phyloP scores from a whole-genome alignment of 2,329 filamentous ascomycete species.

The Penicillium sp. region DNA sequence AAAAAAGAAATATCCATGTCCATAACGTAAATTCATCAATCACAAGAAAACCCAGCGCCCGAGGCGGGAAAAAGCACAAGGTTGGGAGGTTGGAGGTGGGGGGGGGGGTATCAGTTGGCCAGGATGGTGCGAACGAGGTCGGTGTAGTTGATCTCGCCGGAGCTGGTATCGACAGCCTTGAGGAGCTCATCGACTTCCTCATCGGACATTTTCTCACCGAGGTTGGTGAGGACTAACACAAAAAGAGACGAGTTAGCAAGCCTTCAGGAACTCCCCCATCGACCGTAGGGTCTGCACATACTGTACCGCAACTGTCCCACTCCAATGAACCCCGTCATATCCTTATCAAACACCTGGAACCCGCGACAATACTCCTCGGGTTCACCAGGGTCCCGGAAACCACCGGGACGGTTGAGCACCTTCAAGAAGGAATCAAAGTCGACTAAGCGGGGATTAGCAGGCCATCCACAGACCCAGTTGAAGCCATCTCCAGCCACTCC shows the following conservation, averaged over 20 bases:
- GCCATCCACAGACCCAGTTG: not conserved
- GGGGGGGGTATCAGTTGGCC: slow-evolving; percentile 62
- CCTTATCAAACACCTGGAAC: slow-evolving; percentile 99
- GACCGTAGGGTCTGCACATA: slow-evolving; percentile 32
- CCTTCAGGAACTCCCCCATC: not conserved
- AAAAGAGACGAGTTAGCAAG: slow-evolving; percentile 7
- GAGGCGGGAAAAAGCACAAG: slow-evolving; percentile 3
- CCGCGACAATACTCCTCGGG: slow-evolving; percentile 98
- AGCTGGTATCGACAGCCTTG: slow-evolving; percentile 95
- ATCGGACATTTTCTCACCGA: slow-evolving; percentile 99
- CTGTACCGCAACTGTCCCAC: slow-evolving; percentile 95
- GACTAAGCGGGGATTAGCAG: slow-evolving; percentile 58
- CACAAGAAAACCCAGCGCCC: not conserved
- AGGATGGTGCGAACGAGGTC: slow-evolving; percentile 85
- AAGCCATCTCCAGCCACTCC: no score
- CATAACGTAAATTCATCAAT: slow-evolving; percentile 20
- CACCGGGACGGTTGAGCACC: slow-evolving; percentile 93
- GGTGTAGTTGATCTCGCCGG: slow-evolving; percentile 96
- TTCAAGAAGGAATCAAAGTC: slow-evolving; percentile 98
- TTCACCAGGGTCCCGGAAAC: slow-evolving; percentile 97
- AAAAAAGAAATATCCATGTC: slow-evolving; percentile 16
- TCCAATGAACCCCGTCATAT: slow-evolving; percentile 96
- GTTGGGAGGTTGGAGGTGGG: not conserved
- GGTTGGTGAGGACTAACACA: slow-evolving; percentile 78
- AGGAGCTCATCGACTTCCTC: slow-evolving; percentile 98